Evolutionary conservation across 805 yeast species (phyloP).

Genomic region (Kluyveromyces wickerhamii): DNA sequence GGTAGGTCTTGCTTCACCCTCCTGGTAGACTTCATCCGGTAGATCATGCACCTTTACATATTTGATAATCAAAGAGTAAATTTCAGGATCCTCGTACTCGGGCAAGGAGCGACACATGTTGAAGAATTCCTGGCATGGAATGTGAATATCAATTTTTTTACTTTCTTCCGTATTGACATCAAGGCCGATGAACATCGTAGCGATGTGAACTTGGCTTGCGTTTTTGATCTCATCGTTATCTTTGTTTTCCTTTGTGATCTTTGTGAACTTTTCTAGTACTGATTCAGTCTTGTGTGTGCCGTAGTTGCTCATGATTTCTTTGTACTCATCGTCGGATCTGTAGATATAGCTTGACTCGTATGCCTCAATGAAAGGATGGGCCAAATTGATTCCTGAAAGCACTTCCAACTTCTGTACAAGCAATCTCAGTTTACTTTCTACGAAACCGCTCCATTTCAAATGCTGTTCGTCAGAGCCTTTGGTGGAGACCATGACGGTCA

Average conservation of each 20-base stretch:
- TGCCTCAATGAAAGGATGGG: slow-evolving; percentile 84
- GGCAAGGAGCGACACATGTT: slow-evolving; percentile 69
- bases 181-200: slow-evolving; percentile 77
- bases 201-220: slow-evolving; percentile 43
- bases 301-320: slow-evolving; percentile 50
- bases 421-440: slow-evolving; percentile 77
- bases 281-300: slow-evolving; percentile 53
- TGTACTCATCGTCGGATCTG: slow-evolving; percentile 45
- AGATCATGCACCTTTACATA: slow-evolving; percentile 72
- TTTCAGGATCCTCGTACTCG: slow-evolving; percentile 48
- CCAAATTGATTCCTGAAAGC: slow-evolving; percentile 64
- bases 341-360: slow-evolving; percentile 50
- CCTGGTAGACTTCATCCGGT: slow-evolving; percentile 76
- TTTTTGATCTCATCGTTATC: slow-evolving; percentile 24
- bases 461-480: slow-evolving; percentile 72
- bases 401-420: slow-evolving; percentile 79
- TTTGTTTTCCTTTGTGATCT: slow-evolving; percentile 32
- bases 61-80: slow-evolving; percentile 51
- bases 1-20: slow-evolving; percentile 69
- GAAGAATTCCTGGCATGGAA: slow-evolving; percentile 86
- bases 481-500: slow-evolving; percentile 75
- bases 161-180: slow-evolving; percentile 41
- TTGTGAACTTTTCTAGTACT: slow-evolving; percentile 28
- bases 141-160: slow-evolving; percentile 69
- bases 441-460: slow-evolving; percentile 84